Evolutionary conservation across 331 rosid species (phyloP).

Genomic region (Phaseolus coccineus): DNA sequence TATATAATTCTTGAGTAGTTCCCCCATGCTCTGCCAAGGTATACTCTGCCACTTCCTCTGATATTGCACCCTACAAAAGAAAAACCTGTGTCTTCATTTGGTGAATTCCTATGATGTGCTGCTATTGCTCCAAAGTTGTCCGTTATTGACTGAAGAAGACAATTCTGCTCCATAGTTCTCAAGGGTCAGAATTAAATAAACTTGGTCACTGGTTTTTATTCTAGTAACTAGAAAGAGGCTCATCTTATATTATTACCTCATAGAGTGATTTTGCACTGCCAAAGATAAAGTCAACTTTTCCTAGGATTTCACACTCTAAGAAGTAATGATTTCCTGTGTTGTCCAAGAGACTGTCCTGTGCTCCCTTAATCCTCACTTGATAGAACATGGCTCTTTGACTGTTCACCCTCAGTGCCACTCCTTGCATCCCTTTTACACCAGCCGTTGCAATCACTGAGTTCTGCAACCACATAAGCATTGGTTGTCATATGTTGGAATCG

Average conservation of each 20-base stretch:
- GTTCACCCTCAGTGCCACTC: constrained; percentile 80
- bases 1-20: constrained; percentile 74
- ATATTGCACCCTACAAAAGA: constrained; percentile 77
- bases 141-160: constrained; percentile 66
- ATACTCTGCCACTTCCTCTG: constrained; percentile 68
- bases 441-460: constrained; percentile 74
- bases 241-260: constrained; percentile 56
- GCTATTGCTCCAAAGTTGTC: constrained; percentile 82
- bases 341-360: constrained; percentile 92
- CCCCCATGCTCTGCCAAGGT: constrained; percentile 96
- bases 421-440: constrained; percentile 83
- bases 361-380: constrained; percentile 65
- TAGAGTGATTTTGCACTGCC: constrained; percentile 82
- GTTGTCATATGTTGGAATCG: background rate
- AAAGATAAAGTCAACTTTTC: constrained; percentile 81
- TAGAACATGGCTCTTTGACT: constrained; percentile 88
- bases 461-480: constrained; percentile 47
- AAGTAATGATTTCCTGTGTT: constrained; percentile 77
- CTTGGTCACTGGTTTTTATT: background rate
- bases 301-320: constrained; percentile 68
- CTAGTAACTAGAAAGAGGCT: background rate
- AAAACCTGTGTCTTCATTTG: constrained; percentile 69
- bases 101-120: constrained; percentile 75
- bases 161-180: constrained; percentile 57
- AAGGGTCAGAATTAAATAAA: constrained; percentile 31